A percentile compares a stretch with the other conserved stretches of the same genome.
Conservation (phyloP, 208 protist species). For the Blastocrithidia nonstop region DNA sequence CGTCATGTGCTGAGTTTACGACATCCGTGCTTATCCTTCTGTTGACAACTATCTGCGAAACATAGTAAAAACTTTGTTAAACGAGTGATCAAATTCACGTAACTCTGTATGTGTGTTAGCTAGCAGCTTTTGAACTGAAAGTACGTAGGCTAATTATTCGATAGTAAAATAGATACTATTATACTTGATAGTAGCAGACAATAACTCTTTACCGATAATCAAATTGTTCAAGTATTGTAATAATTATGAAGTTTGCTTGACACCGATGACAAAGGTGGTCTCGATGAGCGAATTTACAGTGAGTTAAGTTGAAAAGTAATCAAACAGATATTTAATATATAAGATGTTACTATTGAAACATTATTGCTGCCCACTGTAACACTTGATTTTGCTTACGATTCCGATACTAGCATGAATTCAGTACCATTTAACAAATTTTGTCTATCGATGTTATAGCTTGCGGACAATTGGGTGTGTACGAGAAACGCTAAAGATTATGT, state of each 20-base stretch:
- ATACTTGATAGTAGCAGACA: conserved; percentile 37
- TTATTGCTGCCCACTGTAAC: conserved; percentile 21
- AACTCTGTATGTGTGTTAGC: conserved; percentile 33
- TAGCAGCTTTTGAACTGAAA: conserved; percentile 32
- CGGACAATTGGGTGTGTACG: conserved; percentile 53
- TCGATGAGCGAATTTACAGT: conserved; percentile 31
- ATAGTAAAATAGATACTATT: conserved; percentile 32
- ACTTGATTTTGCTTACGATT: conserved; percentile 44
- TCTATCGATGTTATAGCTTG: conserved; percentile 51
- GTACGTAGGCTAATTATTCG: conserved; percentile 38
- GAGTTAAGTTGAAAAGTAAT: conserved; percentile 34
- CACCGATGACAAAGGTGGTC: too few relatives aligned
- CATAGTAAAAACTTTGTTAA: conserved; percentile 3
- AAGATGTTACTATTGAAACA: conserved; percentile 26
- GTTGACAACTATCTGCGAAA: conserved; percentile 15
- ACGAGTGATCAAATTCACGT: conserved; percentile 13
- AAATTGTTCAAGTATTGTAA: conserved; percentile 24
- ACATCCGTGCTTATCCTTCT: conserved; percentile 45
- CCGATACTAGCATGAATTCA: conserved; percentile 9
- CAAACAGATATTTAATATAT: conserved; percentile 35
- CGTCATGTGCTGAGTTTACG: conserved; percentile 35
- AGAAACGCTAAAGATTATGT: conserved; percentile 21
- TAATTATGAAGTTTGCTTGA: conserved; percentile 27
- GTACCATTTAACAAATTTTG: conserved; percentile 44
- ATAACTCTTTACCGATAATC: conserved; percentile 16